Percentiles rank a stretch among this genome's conserved stretches.
phyloP scores from a whole-genome alignment of 345 rosid species.

The Hypericum androsaemum region DNA sequence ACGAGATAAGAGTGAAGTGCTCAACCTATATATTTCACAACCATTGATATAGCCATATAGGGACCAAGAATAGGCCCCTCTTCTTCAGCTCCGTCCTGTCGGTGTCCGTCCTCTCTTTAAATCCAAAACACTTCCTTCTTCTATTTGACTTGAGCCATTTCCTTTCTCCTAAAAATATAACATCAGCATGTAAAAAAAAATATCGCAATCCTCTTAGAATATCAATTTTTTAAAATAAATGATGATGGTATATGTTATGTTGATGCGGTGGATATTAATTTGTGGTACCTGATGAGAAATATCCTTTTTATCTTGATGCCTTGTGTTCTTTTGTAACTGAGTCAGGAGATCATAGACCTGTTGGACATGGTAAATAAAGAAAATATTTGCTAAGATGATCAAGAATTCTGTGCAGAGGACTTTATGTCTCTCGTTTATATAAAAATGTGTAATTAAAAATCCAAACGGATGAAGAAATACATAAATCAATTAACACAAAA shows the following conservation, averaged over 20 bases:
- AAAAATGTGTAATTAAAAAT: too few relatives aligned
- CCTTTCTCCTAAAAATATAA: constrained; percentile 20
- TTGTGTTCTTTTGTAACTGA: constrained; percentile 24
- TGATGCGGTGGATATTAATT: too few relatives aligned
- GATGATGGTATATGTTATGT: too few relatives aligned
- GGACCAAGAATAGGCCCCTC: constrained; percentile 58
- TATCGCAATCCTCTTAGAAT: neutral
- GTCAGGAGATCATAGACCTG: constrained; percentile 21
- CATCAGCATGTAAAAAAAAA: neutral
- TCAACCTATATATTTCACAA: constrained; percentile 36
- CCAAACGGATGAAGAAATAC: too few relatives aligned
- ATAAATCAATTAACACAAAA: too few relatives aligned
- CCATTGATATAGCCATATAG: constrained; percentile 46
- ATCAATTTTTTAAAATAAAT: too few relatives aligned
- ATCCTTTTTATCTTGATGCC: constrained; percentile 13
- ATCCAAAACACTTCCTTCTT: constrained; percentile 15
- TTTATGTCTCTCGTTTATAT: too few relatives aligned
- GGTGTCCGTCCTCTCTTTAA: constrained; percentile 14
- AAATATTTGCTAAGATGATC: too few relatives aligned
- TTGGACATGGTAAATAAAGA: neutral
- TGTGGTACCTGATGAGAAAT: constrained; percentile 18
- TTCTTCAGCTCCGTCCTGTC: constrained; percentile 46
- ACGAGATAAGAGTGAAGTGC: too few relatives aligned
- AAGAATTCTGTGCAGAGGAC: too few relatives aligned
- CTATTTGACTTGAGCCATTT: constrained; percentile 8